Base-by-base conservation (phyloP, 176 grass and related monocot species). In the Avena sativa region DNA sequence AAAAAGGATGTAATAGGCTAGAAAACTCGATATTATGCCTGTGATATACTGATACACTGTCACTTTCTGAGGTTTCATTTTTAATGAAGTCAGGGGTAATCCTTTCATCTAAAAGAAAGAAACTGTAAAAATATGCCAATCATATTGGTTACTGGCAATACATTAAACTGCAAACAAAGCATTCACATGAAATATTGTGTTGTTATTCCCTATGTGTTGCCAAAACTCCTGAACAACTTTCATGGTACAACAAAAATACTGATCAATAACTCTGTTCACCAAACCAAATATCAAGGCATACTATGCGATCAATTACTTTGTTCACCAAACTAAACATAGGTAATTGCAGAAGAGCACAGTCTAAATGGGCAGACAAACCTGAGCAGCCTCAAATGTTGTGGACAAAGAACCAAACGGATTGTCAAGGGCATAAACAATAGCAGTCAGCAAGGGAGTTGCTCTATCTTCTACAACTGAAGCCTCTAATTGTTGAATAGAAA, bases 321-420 rank as follows among this genome's bases (percentile, higher is more conserved):
- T 74, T 61, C 36, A 61, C 56, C 34, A 79, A 74, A 50, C 20
- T 26, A 82, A 14, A 57, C 5, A 63, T 17, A 70, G 19, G 15
- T 25, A 84, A 84, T 38, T 60, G 16, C 65, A 71, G 8, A 9
- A 61, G 38, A 69, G 5, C 20, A 12, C 12, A 40, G 44, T 79
- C 81, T 71, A 25, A 36, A 50, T 43, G 48, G 47, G 66, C 21
- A 59, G 76, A 71, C 78, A 66, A 82, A 98, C 93, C 95, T 98
- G 93, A 82, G 14, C 85, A 83, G 91, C 95, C 85, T 95, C 95
- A 80, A 89, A 95, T 89, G 95, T 95, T 43, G 85, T 91, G 21
- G 93, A 95, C 51, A 95, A 80, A 23, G 93, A 98, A 89, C 91
- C 88, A 78, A 98, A 98, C 67, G 88, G 91, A 88, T 98, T 98